phyloP scores from a whole-genome alignment of 495 filamentous ascomycete genomes.

The Pyrenula massariospora region DNA sequence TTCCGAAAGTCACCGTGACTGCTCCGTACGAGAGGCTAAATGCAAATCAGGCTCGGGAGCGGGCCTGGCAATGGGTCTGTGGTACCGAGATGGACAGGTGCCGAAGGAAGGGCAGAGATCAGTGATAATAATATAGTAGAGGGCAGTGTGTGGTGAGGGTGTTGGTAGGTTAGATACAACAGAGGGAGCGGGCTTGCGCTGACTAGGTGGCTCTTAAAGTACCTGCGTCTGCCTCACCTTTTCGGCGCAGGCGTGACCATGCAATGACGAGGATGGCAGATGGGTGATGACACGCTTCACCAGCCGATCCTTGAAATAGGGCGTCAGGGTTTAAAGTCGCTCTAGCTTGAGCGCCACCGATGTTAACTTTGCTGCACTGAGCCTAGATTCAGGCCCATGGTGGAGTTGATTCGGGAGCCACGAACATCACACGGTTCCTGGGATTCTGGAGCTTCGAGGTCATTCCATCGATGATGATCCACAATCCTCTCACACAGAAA shows the following conservation, averaged over 20 bases:
- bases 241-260: not conserved
- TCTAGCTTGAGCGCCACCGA: not conserved
- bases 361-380: not conserved
- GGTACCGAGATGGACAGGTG: too few species aligned
- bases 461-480: not conserved
- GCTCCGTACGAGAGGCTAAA: too few species aligned
- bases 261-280: not conserved
- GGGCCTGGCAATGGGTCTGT: too few species aligned
- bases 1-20: not conserved
- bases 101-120: too few species aligned
- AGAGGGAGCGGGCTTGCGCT: not conserved
- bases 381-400: not conserved
- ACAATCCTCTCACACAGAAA: too few species aligned
- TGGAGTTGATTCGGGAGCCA: not conserved
- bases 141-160: not conserved
- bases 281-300: not conserved
- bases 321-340: not conserved
- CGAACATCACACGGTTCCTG: not conserved
- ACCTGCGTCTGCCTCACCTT: not conserved
- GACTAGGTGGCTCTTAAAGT: not conserved
- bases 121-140: too few species aligned
- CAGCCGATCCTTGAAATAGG: not conserved
- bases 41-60: too few species aligned
- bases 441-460: not conserved
- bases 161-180: not conserved